A percentile compares a stretch with the other conserved stretches of the same genome.
phyloP scores from a whole-genome alignment of 2,329 filamentous ascomycete genomes.

The Paraphoma chrysanthemicola region DNA sequence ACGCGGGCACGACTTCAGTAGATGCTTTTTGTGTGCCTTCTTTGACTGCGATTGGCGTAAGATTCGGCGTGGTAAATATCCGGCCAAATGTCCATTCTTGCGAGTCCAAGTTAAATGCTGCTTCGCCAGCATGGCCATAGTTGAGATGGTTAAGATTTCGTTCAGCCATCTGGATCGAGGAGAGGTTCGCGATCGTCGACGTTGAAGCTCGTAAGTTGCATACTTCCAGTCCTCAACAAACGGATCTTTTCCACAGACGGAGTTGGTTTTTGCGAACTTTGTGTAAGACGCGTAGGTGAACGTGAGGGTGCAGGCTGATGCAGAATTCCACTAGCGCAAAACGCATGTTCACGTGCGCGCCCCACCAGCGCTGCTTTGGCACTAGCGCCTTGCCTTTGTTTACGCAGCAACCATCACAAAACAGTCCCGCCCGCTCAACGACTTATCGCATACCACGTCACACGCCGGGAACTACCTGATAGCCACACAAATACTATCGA shows the following conservation, averaged over 20 bases:
- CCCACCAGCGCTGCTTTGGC: constrained; percentile 10
- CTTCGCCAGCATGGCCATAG: constrained; percentile 61
- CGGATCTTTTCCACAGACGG: background rate
- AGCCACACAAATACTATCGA: constrained; percentile 1
- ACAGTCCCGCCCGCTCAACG: constrained; percentile 4
- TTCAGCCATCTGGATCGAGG: constrained; percentile 65
- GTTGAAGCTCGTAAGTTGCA: constrained; percentile 22
- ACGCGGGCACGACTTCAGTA: constrained; percentile 21
- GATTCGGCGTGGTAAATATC: constrained; percentile 28
- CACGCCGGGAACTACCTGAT: background rate
- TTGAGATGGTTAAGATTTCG: constrained; percentile 56
- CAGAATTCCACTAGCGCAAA: constrained; percentile 32
- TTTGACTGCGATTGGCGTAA: constrained; percentile 35
- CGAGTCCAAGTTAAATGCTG: constrained; percentile 57
- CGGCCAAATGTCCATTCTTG: constrained; percentile 59
- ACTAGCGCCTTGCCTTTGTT: constrained; percentile 31
- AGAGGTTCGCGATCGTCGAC: constrained; percentile 20
- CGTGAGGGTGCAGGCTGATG: constrained; percentile 11
- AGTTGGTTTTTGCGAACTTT: background rate
- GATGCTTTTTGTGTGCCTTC: constrained; percentile 19
- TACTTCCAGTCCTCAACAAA: constrained; percentile 17
- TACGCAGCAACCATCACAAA: constrained; percentile 36
- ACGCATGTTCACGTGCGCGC: constrained; percentile 39
- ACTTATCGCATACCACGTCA: constrained; percentile 26
- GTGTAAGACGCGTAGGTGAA: background rate